Evolutionary conservation across 306 rosid genomes (phyloP), one percentile per base, ranked within the genome.

Genomic region (Casuarina glauca): DNA sequence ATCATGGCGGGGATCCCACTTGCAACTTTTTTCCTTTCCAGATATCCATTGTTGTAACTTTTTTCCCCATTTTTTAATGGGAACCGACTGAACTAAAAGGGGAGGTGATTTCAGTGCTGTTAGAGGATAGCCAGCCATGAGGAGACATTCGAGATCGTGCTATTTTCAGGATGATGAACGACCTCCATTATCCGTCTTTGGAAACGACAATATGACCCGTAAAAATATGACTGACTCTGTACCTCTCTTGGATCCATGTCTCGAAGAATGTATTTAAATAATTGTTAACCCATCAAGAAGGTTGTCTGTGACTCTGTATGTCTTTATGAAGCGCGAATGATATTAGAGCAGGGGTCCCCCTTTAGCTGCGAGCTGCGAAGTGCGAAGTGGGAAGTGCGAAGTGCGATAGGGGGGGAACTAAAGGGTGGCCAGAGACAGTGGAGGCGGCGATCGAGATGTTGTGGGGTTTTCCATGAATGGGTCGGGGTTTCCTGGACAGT

Each of bases 401-500:
- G 36, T 52, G 76, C 76, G 79, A 26, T 26, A 26, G 32, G 32
- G 32, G 32, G 81, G 82, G 67, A 45, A 57, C 26, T 83, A 54
- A 63, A 50, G 81, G 84, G 58, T 79, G 42, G 70, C 74, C 79
- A 70, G 60, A 45, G 86, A 79, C 81, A 72, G 60, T 67, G 66
- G 60, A 69, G 82, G 20, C 64, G 74, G 75, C 81, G 84, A 83
- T 84, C 88, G 73, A 86, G 78, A 79, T 73, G 77, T 74, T 72
- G 44, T 73, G 76, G 77, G 46, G 15, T 76, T 78, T 69, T 80
- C 73, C 78, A 68, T 51, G 80, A 69, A 62, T 84, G 70, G 76
- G 74, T 72, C 51, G 60, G 67, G 72, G 52, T 79, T 71, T 42
- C 63, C 69, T 66, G 80, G 68, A 17, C 75, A 75, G 61, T 50